These are phyloP conservation scores for Chamaecyparis obtusa DNA, from an alignment of 75 land plant species.

Conservation along the genomic window DNA sequence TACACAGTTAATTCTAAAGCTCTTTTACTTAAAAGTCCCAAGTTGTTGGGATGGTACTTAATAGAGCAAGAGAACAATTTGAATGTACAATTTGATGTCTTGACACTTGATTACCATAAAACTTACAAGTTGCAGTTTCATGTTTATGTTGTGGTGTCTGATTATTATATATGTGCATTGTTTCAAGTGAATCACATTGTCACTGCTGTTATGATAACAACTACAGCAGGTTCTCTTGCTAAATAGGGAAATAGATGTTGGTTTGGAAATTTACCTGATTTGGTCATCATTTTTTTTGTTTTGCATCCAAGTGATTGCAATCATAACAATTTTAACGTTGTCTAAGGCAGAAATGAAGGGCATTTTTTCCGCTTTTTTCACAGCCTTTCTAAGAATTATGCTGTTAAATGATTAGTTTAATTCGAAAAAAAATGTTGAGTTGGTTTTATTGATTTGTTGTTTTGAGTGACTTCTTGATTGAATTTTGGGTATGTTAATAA, in stretches of 20 bases:
- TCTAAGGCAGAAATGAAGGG: not conserved
- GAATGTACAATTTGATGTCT: not conserved
- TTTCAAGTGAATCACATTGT: not conserved
- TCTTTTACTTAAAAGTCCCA: no score
- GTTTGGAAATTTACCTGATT: not conserved
- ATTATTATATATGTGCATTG: not conserved
- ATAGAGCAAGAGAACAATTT: not conserved
- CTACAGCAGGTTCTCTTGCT: not conserved
- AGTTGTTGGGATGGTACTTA: not conserved
- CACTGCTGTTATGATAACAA: not conserved
- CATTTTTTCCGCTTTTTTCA: not conserved
- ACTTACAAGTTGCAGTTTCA: not conserved
- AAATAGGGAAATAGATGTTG: not conserved
- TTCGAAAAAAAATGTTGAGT: not conserved
- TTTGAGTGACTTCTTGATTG: not conserved
- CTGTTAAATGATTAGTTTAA: not conserved
- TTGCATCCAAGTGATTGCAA: not conserved
- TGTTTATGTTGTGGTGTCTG: not conserved
- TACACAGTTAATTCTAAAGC: no score
- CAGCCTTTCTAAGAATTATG: not conserved
- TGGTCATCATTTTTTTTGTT: not conserved
- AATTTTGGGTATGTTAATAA: not conserved
- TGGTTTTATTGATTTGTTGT: not conserved
- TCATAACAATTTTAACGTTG: not conserved
- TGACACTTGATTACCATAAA: not conserved